phyloP scores from a whole-genome alignment of 1,284 basidiomycete species.

The Prillingera fragicola region DNA sequence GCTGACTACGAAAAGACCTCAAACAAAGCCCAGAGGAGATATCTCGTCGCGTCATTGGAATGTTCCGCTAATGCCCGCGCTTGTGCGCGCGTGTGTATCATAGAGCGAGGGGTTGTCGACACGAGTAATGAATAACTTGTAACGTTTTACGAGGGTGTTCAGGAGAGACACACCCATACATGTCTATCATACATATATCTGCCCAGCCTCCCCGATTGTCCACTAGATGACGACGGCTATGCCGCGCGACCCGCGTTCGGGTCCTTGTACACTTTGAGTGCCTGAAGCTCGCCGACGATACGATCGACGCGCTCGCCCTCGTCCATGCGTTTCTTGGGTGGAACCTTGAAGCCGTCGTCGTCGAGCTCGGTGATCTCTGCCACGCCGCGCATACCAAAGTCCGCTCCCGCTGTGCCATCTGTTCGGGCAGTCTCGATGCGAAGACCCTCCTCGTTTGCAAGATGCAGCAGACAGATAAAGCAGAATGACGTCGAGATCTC shows the following conservation, averaged over 20 bases:
- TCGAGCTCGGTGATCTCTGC: slow-evolving; percentile 27
- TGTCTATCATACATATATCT: too few species aligned
- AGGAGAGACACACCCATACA: too few species aligned
- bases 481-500: slow-evolving; percentile 99
- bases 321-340: slow-evolving; percentile 16
- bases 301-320: slow-evolving; percentile 33
- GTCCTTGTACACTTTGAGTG: slow-evolving; percentile 45
- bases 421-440: slow-evolving; percentile 58
- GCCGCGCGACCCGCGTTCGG: slow-evolving; percentile 42
- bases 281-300: slow-evolving; percentile 46
- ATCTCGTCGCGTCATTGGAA: slow-evolving; percentile 25
- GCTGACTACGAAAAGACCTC: slow-evolving; percentile 27
- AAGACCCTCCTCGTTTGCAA: slow-evolving; percentile 92
- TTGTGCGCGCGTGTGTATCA: too few species aligned
- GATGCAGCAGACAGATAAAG: slow-evolving; percentile 93
- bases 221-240: slow-evolving; percentile 10
- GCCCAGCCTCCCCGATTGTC: neutral
- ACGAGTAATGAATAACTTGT: too few species aligned
- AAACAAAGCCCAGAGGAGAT: slow-evolving; percentile 37
- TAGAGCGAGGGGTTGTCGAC: too few species aligned
- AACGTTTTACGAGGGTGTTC: too few species aligned
- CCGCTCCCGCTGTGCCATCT: slow-evolving; percentile 48
- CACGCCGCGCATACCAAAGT: slow-evolving; percentile 41
- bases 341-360: neutral
- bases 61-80: slow-evolving; percentile 31